phyloP scores from a whole-genome alignment of 2,329 filamentous ascomycete genomes.

The Aspergillus candidus region DNA sequence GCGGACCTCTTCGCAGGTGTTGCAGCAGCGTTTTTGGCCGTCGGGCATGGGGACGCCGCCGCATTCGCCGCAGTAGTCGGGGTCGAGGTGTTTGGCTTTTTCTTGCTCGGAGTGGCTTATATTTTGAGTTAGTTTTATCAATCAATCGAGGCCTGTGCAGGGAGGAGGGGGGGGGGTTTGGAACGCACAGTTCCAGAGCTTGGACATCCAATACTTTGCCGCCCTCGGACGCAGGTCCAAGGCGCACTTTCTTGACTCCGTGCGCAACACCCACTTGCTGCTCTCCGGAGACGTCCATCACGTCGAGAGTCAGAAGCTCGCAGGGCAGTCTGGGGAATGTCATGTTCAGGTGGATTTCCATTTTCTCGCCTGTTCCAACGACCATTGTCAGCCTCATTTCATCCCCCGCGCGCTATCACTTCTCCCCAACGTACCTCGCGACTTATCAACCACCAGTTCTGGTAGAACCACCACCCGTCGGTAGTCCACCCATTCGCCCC shows the following conservation, averaged over 20 bases:
- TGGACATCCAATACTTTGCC: constrained; percentile 67
- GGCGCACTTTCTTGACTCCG: constrained; percentile 83
- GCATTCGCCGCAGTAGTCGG: constrained; percentile 87
- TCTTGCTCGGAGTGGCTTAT: constrained; percentile 61
- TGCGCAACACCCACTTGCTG: constrained; percentile 92
- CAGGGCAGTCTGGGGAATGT: constrained; percentile 92
- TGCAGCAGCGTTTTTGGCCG: constrained; percentile 83
- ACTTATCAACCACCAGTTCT: constrained; percentile 93
- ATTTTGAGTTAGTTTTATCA: neutral
- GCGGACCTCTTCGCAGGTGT: constrained; percentile 92
- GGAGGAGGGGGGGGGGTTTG: neutral
- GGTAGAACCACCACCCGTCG: constrained; percentile 78
- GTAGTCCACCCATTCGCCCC: constrained; percentile 96
- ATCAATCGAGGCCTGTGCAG: constrained; percentile 8
- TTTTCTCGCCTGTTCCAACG: constrained; percentile 68
- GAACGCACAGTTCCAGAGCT: constrained; percentile 60
- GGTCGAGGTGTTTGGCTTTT: constrained; percentile 71
- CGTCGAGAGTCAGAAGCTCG: constrained; percentile 90
- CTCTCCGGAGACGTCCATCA: constrained; percentile 98
- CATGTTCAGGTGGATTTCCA: constrained; percentile 98
- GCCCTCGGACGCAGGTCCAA: constrained; percentile 66
- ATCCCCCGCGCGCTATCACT: neutral
- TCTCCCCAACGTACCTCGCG: constrained; percentile 59
- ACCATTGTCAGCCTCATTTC: constrained; percentile 12
- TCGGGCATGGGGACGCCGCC: constrained; percentile 77